phyloP scores from a whole-genome alignment of 2,329 filamentous ascomycete genomes.

The Pyrenochaeta sp. region DNA sequence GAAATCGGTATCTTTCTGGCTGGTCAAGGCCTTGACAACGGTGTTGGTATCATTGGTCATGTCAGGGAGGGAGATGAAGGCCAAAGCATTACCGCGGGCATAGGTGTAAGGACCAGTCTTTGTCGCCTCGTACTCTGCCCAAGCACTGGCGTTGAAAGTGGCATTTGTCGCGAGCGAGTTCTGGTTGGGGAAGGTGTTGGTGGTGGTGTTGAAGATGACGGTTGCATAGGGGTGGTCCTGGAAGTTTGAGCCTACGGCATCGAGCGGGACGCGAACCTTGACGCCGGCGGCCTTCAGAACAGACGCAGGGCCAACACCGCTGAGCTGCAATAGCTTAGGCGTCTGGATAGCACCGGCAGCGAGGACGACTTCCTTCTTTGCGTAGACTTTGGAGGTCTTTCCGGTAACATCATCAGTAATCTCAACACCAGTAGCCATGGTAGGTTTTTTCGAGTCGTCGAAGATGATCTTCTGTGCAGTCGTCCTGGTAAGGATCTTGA shows the following conservation, averaged over 20 bases:
- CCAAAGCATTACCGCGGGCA: conserved; percentile 34
- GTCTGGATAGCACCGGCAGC: conserved; percentile 66
- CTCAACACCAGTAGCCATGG: conserved; percentile 27
- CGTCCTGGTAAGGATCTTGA: conserved; percentile 33
- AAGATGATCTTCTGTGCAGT: conserved; percentile 34
- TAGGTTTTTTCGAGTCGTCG: conserved; percentile 18
- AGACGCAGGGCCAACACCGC: conserved; percentile 40
- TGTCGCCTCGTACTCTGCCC: conserved; percentile 39
- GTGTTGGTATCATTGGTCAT: conserved; percentile 23
- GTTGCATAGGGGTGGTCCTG: conserved; percentile 40
- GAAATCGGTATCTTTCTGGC: conserved; percentile 24
- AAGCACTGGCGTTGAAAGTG: conserved; percentile 44
- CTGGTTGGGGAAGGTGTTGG: conserved; percentile 30
- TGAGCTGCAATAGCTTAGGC: conserved; percentile 59
- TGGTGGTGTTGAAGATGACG: conserved; percentile 32
- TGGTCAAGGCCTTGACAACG: conserved; percentile 9
- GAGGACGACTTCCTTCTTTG: conserved; percentile 64
- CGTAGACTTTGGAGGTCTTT: conserved; percentile 27
- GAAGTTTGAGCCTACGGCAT: conserved; percentile 47
- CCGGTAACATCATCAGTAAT: conserved; percentile 20
- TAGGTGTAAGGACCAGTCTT: conserved; percentile 44
- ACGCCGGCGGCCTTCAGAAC: conserved; percentile 42
- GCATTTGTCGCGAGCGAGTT: conserved; percentile 35
- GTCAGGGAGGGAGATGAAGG: conserved; percentile 36
- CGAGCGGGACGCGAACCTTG: conserved; percentile 33